These are phyloP conservation scores for Brachypodium distachyon DNA, from an alignment of 202 grass and related monocot species.

Conservation along the genomic window DNA sequence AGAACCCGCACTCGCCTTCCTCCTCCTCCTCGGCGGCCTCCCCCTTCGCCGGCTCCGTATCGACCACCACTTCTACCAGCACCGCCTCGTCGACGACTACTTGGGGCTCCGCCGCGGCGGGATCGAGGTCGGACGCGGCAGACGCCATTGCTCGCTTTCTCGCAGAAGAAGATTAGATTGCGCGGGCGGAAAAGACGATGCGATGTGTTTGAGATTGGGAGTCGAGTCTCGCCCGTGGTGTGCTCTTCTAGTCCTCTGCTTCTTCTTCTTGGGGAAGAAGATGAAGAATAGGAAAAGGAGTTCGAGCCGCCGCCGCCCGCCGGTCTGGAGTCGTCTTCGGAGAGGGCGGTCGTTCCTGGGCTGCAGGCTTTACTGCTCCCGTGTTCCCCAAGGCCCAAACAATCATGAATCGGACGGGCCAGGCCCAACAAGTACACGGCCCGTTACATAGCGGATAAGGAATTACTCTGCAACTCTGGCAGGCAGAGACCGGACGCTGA, in stretches of 20 bases:
- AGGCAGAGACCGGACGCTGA: not conserved
- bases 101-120: not conserved
- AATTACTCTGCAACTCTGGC: constrained; percentile 11
- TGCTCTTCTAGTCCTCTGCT: not conserved
- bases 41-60: not conserved
- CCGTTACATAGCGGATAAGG: constrained; percentile 19
- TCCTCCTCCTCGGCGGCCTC: constrained; percentile 38
- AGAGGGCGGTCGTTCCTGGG: not conserved
- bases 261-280: constrained; percentile 22
- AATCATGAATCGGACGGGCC: too few relatives aligned
- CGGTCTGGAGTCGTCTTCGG: not conserved
- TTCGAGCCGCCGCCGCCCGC: not conserved
- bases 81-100: not conserved
- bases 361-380: not conserved
- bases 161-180: not conserved
- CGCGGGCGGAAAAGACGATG: not conserved
- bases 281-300: not conserved
- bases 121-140: not conserved
- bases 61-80: not conserved
- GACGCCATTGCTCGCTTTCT: not conserved
- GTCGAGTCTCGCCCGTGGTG: not conserved
- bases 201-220: too few relatives aligned
- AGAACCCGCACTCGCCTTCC: constrained; percentile 79
- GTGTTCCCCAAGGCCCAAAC: not conserved
- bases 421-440: not conserved